Base-by-base conservation (phyloP, 768 basidiomycete species). In the Mycena crocata region DNA sequence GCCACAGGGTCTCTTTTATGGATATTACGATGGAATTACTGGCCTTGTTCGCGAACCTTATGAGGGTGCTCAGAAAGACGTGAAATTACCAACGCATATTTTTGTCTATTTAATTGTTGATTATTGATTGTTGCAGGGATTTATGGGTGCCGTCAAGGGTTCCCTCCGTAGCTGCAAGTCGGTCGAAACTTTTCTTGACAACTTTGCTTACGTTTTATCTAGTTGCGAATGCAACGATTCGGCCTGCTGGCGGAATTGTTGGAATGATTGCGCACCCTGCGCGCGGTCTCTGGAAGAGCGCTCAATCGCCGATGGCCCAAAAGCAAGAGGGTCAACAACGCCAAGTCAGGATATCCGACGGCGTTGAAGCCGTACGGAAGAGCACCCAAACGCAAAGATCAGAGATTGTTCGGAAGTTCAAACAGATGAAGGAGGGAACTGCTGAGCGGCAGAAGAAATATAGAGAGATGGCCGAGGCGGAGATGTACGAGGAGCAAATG, bases 271-370 rank as follows among this genome's bases (percentile, higher is more conserved):
- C 79, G n/a, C 71, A 83, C 59, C 77, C 79, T 9, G 60, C 79
- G 31, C 66, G 74, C 21, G 82, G 83, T 14, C 75, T 78, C 24
- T 82, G 79, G 80, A 81, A 81, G 57, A 77, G 76, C 42, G 67
- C 76, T 14, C 78, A 79, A 52, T 72, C 76, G n/a, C 62, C 72
- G 2, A 67, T 73, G 56, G 78, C 76, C 1, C 62, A 73, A 54
- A 75, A 75, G 40, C 77, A 76, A 57, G 78, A 82, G 34, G 71
- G 77, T 12, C 73, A 76, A 15, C 78, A 79, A 24, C 79, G 80
- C 10, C 54, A 69, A n/a, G 81, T 79, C 15, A 77, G 83, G 30
- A 76, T 83, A 17, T 73, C 75, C 9, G 81, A 86, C 59, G 85
- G 85, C 5, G 50, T 75, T 8, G 77, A 79, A 59, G 83, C 76